Evolutionary conservation across 176 grass and related monocot species (phyloP).

Genomic region (Musa itinerans): DNA sequence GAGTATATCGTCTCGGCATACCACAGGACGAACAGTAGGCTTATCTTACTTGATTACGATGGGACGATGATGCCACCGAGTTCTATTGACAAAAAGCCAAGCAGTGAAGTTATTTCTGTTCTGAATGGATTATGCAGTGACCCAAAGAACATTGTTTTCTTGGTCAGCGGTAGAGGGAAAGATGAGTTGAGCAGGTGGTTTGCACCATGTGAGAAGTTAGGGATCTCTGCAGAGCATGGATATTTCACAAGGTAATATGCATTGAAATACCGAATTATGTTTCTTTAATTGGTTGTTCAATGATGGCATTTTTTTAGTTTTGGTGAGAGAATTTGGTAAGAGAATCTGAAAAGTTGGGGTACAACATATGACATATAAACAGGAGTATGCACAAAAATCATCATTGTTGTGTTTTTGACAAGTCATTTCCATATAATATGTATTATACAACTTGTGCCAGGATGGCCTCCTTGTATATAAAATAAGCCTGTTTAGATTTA

Average conservation of each 20-base stretch:
- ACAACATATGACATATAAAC: too few species aligned
- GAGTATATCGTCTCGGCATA: conserved; percentile 20
- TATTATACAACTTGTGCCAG: too few species aligned
- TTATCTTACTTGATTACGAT: conserved; percentile 37
- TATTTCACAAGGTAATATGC: conserved; percentile 35
- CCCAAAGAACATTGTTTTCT: conserved; percentile 27
- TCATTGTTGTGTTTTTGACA: too few species aligned
- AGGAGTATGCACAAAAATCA: too few species aligned
- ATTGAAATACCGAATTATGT: background rate
- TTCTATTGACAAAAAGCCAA: conserved; percentile 9
- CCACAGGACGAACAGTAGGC: conserved; percentile 5
- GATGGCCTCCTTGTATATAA: too few species aligned
- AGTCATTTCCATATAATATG: too few species aligned
- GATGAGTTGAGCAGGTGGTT: conserved; percentile 30
- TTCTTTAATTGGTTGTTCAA: background rate
- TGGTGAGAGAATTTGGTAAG: background rate
- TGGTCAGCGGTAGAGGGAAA: conserved; percentile 38
- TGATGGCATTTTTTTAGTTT: background rate
- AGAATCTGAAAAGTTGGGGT: too few species aligned
- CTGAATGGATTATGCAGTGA: conserved; percentile 19
- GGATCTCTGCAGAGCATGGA: conserved; percentile 37
- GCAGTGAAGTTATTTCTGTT: background rate
- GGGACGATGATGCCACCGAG: conserved; percentile 24
- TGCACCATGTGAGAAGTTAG: conserved; percentile 26
- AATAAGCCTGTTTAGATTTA: too few species aligned